phyloP scores from a whole-genome alignment of 768 basidiomycete species.

The Phylloporus rhodoxanthus region DNA sequence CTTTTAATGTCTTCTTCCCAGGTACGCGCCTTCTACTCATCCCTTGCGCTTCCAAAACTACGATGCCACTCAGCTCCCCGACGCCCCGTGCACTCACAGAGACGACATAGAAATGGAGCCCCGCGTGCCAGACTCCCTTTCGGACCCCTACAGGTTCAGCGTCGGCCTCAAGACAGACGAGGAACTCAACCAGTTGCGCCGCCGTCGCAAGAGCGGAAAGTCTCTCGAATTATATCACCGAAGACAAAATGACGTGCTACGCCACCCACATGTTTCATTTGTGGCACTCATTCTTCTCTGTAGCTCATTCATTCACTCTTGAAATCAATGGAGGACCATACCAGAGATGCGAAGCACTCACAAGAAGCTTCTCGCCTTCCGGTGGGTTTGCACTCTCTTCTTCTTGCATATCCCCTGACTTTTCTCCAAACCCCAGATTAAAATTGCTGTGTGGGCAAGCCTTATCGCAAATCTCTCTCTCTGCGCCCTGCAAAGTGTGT shows the following conservation, averaged over 20 bases:
- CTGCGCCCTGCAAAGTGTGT: constrained; percentile 62
- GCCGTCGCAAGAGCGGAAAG: constrained; percentile 52
- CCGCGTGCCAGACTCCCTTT: constrained; percentile 26
- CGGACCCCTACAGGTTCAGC: constrained; percentile 66
- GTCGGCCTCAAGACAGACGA: constrained; percentile 55
- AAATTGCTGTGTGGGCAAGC: constrained; percentile 82
- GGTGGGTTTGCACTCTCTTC: constrained; percentile 36
- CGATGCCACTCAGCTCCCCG: not conserved
- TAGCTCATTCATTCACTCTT: constrained; percentile 84
- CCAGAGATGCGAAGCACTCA: constrained; percentile 69
- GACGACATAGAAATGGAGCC: constrained; percentile 39
- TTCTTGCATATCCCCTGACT: not conserved
- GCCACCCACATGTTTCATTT: constrained; percentile 3
- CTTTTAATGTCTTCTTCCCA: not conserved
- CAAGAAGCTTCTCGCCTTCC: constrained; percentile 62
- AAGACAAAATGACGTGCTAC: constrained; percentile 66
- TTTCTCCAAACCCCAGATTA: constrained; percentile 47
- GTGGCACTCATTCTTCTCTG: not conserved
- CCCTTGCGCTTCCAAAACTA: not conserved
- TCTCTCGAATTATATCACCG: constrained; percentile 59
- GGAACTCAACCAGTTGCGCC: constrained; percentile 58
- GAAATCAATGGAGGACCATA: constrained; percentile 87
- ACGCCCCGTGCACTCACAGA: not conserved
- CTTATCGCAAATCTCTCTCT: constrained; percentile 71
- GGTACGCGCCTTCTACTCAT: not conserved